Percentiles rank a stretch among this genome's conserved stretches.
phyloP scores from a whole-genome alignment of 139 green algal species.

The Coelastrella sp. region DNA sequence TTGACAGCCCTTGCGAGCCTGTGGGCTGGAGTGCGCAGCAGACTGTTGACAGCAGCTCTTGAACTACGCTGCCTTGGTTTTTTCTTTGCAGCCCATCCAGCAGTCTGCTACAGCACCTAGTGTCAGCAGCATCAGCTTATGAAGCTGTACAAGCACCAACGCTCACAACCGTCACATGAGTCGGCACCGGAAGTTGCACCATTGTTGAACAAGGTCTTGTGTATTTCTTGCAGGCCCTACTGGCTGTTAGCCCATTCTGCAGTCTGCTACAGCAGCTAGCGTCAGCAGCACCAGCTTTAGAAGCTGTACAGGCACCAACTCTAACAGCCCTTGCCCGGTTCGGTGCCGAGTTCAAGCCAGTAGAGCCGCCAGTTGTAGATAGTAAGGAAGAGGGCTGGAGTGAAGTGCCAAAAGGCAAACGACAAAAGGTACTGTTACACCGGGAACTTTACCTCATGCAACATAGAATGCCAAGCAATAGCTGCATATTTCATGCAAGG shows the following conservation, averaged over 20 bases:
- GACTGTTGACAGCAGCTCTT: too few relatives aligned
- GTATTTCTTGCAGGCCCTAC: slow-evolving; percentile 70
- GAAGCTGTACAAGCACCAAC: too few relatives aligned
- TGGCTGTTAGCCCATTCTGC: slow-evolving; percentile 78
- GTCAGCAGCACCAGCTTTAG: slow-evolving; percentile 57
- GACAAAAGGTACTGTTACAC: neutral
- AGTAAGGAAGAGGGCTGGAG: slow-evolving; percentile 24
- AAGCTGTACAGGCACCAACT: slow-evolving; percentile 57
- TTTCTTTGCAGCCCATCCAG: too few relatives aligned
- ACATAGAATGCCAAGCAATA: too few relatives aligned
- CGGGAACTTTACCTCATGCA: neutral
- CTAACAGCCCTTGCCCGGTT: slow-evolving; percentile 71
- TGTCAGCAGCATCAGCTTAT: too few relatives aligned
- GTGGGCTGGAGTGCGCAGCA: too few relatives aligned
- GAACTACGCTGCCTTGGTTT: too few relatives aligned
- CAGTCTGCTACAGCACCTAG: too few relatives aligned
- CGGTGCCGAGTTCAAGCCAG: slow-evolving; percentile 61
- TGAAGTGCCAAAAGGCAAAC: neutral
- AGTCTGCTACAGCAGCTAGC: slow-evolving; percentile 64
- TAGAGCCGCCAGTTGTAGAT: neutral
- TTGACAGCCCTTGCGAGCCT: slow-evolving; percentile 64
- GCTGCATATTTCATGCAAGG: too few relatives aligned
- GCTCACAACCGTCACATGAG: too few relatives aligned
- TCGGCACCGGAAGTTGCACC: too few relatives aligned
- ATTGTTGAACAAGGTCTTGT: too few relatives aligned